Base-by-base conservation (phyloP, 192 early-diverging fungal genomes). In the Podila verticillata region DNA sequence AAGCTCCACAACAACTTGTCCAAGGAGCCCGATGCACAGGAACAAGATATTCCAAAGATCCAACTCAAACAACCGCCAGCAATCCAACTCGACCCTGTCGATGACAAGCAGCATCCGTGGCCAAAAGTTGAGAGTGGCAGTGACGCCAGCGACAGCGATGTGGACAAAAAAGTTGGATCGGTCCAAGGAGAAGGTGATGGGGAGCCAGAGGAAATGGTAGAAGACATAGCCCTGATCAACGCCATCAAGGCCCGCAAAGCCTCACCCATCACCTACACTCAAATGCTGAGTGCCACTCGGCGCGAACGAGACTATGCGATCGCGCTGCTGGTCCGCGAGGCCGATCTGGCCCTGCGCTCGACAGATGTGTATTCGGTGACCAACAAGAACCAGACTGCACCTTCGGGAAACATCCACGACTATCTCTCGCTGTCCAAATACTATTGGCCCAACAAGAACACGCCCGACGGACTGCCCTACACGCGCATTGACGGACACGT, bases 361-460 rank as follows among this genome's bases (percentile, higher is more conserved):
- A 75, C 64, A 4, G 80, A 71, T 13, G 79, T 86, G 4, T 88
- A 87, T 48, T 87, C 88, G 0, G 90, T 91, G 44, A 84, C 77
- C 9, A 75, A 75, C 64, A 89, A 91, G 68, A 69, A 81, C 32
- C 75, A 79, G 36, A 62, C 73, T 20, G 78, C 86, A n/a, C 85
- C 87, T 0, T 87, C 88, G 4, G 69, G 68, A 13, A 79, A 88
- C 59, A 77, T 80, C 28, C 90, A 91, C 60, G 89, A 91, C 68
- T 91, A 85, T 65, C 75, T 85, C 61, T 89, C 89, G 8, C 77
- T 90, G 39, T 87, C 87, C 30, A 75, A 85, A 48, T 88, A 90
- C 65, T 91, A 67, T 57, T 89, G 87, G 89, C 90, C 88, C 6
- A 74, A 88, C 57, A 51, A 63, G 65, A 61, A 47, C 19, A 73